phyloP scores from a whole-genome alignment of 164 flowering plant genomes.

The Protea cynaroides region DNA sequence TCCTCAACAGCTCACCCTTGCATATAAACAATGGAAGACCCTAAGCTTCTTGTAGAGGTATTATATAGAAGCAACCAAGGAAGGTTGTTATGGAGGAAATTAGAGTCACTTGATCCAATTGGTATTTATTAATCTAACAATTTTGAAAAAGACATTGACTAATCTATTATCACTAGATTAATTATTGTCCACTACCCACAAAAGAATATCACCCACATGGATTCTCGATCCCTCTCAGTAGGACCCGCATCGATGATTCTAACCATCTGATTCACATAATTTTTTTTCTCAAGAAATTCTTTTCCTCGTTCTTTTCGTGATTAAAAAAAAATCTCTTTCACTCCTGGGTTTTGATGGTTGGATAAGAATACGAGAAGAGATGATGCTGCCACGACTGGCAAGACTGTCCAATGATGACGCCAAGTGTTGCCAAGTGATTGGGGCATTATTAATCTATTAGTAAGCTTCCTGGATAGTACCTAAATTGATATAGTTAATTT shows the following conservation, averaged over 20 bases:
- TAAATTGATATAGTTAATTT: not conserved
- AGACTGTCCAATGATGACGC: too few relatives aligned
- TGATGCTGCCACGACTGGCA: too few relatives aligned
- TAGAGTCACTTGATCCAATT: slow-evolving; percentile 21
- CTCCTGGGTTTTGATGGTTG: too few relatives aligned
- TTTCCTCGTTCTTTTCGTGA: too few relatives aligned
- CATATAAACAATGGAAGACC: not conserved
- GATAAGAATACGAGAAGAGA: too few relatives aligned
- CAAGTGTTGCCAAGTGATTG: too few relatives aligned
- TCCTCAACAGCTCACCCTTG: not conserved
- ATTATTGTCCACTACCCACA: not conserved
- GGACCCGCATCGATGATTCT: not conserved
- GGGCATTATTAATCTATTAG: not conserved
- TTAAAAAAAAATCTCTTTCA: too few relatives aligned
- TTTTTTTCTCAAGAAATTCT: too few relatives aligned
- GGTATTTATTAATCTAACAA: slow-evolving; percentile 8
- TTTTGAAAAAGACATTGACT: not conserved
- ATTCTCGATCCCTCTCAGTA: not conserved
- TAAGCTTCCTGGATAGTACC: slow-evolving; percentile 11
- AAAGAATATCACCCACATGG: not conserved
- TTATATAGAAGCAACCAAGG: slow-evolving; percentile 16
- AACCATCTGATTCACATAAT: too few relatives aligned
- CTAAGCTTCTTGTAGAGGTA: not conserved
- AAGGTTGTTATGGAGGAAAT: slow-evolving; percentile 10
- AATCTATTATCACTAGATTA: not conserved